Conservation (phyloP, 192 early-diverging fungal species). For the Podila minutissima region DNA sequence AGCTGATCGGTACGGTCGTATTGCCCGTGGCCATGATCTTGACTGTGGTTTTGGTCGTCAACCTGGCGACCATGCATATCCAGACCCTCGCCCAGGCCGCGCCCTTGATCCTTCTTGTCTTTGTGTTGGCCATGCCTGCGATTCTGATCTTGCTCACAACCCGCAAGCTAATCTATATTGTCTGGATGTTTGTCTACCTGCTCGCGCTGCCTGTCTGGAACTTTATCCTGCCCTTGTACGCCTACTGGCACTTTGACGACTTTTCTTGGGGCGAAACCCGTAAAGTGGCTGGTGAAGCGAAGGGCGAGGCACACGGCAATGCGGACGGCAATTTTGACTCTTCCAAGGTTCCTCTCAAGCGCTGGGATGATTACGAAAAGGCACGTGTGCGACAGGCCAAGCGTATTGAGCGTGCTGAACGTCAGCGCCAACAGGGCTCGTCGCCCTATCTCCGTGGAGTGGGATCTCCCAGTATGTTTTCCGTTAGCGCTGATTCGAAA, state of each 20-base stretch:
- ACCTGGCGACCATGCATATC: constrained; percentile 63
- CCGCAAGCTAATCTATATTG: constrained; percentile 83
- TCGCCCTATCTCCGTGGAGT: constrained; percentile 29
- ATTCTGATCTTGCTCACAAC: constrained; percentile 91
- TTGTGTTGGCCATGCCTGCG: constrained; percentile 89
- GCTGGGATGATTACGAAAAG: constrained; percentile 90
- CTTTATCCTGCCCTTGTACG: constrained; percentile 88
- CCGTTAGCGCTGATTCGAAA: constrained; percentile 16
- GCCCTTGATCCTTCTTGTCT: constrained; percentile 80
- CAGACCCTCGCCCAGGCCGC: constrained; percentile 66
- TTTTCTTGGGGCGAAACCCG: constrained; percentile 88
- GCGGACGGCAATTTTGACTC: constrained; percentile 86
- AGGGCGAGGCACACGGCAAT: constrained; percentile 79
- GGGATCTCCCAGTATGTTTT: constrained; percentile 10
- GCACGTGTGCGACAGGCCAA: constrained; percentile 75
- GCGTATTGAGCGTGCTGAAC: constrained; percentile 70
- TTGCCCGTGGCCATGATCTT: constrained; percentile 80
- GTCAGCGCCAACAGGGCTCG: constrained; percentile 47
- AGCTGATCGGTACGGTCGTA: constrained; percentile 80
- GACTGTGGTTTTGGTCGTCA: constrained; percentile 72
- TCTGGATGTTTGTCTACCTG: constrained; percentile 93
- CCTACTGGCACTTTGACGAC: constrained; percentile 95
- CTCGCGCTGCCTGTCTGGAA: constrained; percentile 94
- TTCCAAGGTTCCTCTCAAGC: constrained; percentile 79
- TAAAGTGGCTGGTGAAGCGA: constrained; percentile 75